Conservation (phyloP, 371 early-diverging fungal genomes). For the Smittium culicis region DNA sequence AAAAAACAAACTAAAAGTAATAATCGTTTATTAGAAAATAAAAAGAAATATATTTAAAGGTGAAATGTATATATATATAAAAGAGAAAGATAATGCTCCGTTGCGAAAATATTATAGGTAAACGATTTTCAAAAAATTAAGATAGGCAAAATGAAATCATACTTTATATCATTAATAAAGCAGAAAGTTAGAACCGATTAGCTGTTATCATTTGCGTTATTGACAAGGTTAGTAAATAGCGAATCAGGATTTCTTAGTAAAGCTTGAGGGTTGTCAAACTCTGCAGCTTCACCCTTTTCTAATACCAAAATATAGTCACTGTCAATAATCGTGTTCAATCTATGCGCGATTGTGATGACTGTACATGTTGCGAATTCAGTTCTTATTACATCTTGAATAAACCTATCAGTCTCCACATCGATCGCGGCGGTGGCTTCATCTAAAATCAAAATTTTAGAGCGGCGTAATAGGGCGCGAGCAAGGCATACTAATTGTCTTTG, state of each 20-base stretch:
- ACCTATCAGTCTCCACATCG: constrained; percentile 49
- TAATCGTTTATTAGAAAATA: neutral
- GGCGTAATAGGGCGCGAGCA: constrained; percentile 65
- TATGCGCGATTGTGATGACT: constrained; percentile 71
- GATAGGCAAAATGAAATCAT: too few species aligned
- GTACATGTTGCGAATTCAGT: constrained; percentile 45
- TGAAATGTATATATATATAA: neutral
- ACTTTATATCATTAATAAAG: too few species aligned
- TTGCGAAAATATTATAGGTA: neutral
- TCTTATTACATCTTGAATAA: constrained; percentile 51
- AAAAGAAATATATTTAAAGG: too few species aligned
- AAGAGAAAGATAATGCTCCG: neutral
- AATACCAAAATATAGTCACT: constrained; percentile 55
- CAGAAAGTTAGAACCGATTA: too few species aligned
- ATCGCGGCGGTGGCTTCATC: constrained; percentile 81
- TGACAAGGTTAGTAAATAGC: constrained; percentile 39
- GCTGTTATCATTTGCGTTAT: constrained; percentile 19
- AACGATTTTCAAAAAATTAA: too few species aligned
- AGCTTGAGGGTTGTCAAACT: neutral
- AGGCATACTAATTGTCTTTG: constrained; percentile 78
- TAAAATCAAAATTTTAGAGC: constrained; percentile 58
- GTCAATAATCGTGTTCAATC: constrained; percentile 66
- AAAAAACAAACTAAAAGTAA: neutral
- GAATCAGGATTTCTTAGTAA: constrained; percentile 25
- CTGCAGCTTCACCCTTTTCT: neutral